phyloP scores from a whole-genome alignment of 192 early-diverging fungal species.

The Entophlyctis helioformis region DNA sequence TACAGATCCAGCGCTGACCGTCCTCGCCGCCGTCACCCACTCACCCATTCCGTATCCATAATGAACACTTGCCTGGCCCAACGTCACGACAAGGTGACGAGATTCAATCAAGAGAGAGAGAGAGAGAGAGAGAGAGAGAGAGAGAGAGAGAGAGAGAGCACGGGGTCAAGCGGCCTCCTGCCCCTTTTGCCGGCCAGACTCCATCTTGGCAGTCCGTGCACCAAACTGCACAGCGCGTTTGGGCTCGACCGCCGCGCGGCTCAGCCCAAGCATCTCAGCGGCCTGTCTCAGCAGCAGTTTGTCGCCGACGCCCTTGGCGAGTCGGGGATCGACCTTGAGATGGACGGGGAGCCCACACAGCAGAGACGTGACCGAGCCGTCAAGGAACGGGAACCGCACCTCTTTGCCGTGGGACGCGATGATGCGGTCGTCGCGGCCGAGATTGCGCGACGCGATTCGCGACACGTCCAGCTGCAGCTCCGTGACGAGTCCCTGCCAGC shows the following conservation, averaged over 20 bases:
- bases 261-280: conserved; percentile 55
- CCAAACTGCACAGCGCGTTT: conserved; percentile 99
- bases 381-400: conserved; percentile 72
- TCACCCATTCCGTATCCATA: no score
- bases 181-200: conserved; percentile 18
- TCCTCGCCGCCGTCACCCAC: no score
- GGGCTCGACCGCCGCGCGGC: conserved; percentile 49
- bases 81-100: no score
- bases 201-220: conserved; percentile 91
- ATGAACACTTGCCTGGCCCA: no score
- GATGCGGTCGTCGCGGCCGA: conserved; percentile 89
- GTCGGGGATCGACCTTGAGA: conserved; percentile 72
- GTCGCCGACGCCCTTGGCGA: conserved; percentile 72
- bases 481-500: conserved; percentile 54
- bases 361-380: conserved; percentile 71
- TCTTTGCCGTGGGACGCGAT: conserved; percentile 78
- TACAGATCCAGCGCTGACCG: no score
- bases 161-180: no score
- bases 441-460: conserved; percentile 75
- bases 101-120: no score
- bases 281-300: conserved; percentile 76
- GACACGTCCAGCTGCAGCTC: conserved; percentile 76
- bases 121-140: no score
- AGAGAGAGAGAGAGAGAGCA: no score
- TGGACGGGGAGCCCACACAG: conserved; percentile 61